phyloP scores from a whole-genome alignment of 139 green algal genomes.

The Tetradesmus lagerheimii region DNA sequence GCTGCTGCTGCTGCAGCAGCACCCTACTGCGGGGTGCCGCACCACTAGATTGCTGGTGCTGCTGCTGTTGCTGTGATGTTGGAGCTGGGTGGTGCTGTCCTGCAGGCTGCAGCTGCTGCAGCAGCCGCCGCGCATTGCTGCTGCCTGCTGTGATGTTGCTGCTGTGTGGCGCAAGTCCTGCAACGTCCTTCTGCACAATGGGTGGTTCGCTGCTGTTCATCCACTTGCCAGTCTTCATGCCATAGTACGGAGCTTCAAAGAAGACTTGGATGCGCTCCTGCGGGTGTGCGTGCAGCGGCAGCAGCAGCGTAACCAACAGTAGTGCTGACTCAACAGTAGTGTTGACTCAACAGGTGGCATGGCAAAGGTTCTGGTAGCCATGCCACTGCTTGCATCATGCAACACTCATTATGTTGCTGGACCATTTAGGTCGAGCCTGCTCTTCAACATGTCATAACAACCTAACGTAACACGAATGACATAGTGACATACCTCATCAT shows the following conservation, averaged over 20 bases:
- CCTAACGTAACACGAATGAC: background rate
- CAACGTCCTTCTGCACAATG: background rate
- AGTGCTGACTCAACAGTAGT: too few relatives aligned
- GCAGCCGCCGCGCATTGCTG: background rate
- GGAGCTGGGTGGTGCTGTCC: too few relatives aligned
- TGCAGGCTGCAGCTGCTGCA: background rate
- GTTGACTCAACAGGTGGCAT: too few relatives aligned
- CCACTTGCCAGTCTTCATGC: background rate
- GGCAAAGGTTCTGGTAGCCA: background rate
- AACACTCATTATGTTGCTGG: background rate
- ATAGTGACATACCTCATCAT: background rate
- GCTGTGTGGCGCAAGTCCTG: background rate
- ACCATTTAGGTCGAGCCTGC: too few relatives aligned
- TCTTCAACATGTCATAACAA: background rate
- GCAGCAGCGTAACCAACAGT: too few relatives aligned
- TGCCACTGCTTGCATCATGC: background rate
- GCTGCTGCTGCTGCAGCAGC: background rate
- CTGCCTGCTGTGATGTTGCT: background rate
- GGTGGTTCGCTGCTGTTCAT: background rate
- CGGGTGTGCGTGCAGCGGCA: background rate
- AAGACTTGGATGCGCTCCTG: background rate
- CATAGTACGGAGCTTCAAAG: background rate
- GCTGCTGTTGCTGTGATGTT: background rate
- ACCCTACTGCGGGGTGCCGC: too few relatives aligned
- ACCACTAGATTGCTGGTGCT: too few relatives aligned